phyloP scores from a whole-genome alignment of 1,284 basidiomycete species.

The Cryptococcus sp. region DNA sequence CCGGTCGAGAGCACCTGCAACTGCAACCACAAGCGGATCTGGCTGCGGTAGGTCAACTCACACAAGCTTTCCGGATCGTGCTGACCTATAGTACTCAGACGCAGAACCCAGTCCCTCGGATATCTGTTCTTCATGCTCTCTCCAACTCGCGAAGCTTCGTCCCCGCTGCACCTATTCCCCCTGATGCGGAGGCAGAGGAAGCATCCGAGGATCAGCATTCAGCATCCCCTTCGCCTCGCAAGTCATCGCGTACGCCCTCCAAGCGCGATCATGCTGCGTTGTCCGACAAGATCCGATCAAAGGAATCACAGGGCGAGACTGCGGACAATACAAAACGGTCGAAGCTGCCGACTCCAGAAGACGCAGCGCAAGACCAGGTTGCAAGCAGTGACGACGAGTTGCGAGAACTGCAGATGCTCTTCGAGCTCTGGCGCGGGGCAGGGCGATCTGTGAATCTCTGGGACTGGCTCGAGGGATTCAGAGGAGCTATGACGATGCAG shows the following conservation, averaged over 20 bases:
- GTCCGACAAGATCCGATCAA: background rate
- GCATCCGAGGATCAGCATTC: background rate
- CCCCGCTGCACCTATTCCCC: too few species aligned
- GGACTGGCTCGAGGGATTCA: slow-evolving; percentile 50
- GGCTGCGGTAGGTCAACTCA: slow-evolving; percentile 5
- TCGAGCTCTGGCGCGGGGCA: slow-evolving; percentile 39
- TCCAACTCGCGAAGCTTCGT: slow-evolving; percentile 11
- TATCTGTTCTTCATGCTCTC: slow-evolving; percentile 20
- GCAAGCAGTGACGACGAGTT: slow-evolving; percentile 15
- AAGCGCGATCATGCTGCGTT: background rate
- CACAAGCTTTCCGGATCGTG: background rate
- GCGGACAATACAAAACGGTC: background rate
- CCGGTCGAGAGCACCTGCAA: slow-evolving; percentile 22
- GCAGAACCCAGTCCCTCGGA: slow-evolving; percentile 21
- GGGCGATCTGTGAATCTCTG: slow-evolving; percentile 48
- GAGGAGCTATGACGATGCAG: slow-evolving; percentile 14
- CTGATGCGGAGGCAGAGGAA: too few species aligned
- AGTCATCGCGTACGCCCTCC: background rate
- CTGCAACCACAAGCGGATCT: slow-evolving; percentile 23
- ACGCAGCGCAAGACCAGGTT: background rate
- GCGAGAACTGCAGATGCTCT: slow-evolving; percentile 38
- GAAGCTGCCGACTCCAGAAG: background rate
- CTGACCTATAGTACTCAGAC: slow-evolving; percentile 4
- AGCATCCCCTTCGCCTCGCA: background rate
- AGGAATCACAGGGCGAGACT: background rate